A percentile compares a stretch with the other conserved stretches of the same genome.
Conservation (phyloP, 2,329 filamentous ascomycete species). For the Penicillium vulpinum region DNA sequence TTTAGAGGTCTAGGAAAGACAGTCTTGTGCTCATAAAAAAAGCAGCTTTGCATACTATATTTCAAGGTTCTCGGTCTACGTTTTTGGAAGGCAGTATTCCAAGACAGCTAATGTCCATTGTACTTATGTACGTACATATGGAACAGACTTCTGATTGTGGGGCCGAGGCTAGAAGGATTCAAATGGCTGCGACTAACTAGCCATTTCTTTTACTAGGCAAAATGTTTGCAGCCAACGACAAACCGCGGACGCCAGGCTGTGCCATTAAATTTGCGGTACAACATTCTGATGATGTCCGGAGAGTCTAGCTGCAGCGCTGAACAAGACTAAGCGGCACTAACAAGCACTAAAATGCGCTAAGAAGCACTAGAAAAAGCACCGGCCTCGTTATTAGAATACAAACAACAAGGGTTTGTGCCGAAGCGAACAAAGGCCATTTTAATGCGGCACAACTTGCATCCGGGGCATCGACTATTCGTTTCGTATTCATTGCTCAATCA, state of each 20-base stretch:
- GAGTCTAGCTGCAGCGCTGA: background rate
- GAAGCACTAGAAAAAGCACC: no score
- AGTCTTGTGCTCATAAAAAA: no score
- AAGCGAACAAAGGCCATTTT: slow-evolving; percentile 2
- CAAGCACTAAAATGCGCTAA: no score
- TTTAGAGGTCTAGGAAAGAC: no score
- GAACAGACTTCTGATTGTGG: no score
- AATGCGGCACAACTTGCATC: slow-evolving; percentile 3
- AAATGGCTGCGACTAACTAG: background rate
- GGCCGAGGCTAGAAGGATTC: background rate
- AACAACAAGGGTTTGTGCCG: slow-evolving; percentile 8
- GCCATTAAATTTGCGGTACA: background rate
- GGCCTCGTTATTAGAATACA: slow-evolving; percentile 3
- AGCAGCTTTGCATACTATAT: no score
- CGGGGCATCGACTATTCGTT: slow-evolving; percentile 1
- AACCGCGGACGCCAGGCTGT: background rate
- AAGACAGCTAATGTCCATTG: no score
- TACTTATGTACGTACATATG: no score
- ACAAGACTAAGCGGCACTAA: background rate
- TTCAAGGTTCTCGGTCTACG: no score
- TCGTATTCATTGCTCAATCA: slow-evolving; percentile 5
- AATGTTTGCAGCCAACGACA: background rate
- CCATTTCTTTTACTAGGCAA: background rate
- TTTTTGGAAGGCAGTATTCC: no score
- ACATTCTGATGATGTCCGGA: background rate